phyloP scores from a whole-genome alignment of 805 yeast genomes.

The Candida palmyrensis region DNA sequence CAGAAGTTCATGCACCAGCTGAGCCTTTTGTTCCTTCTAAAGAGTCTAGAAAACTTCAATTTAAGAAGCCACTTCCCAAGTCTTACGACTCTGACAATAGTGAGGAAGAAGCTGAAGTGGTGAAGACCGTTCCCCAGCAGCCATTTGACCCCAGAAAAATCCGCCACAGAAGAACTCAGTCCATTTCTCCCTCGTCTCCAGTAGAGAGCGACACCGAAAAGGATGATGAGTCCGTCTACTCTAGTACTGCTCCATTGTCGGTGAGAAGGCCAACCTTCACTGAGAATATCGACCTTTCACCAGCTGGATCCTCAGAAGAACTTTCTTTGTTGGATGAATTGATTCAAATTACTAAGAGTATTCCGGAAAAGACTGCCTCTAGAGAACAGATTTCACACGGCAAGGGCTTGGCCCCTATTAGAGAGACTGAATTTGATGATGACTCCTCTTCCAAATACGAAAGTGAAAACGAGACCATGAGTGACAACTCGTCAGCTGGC shows the following conservation, averaged over 20 bases:
- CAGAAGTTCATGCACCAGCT: slow-evolving; percentile 14
- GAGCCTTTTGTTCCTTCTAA: slow-evolving; percentile 5
- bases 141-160: slow-evolving; percentile 18
- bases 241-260: slow-evolving; percentile 5
- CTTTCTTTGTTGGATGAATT: slow-evolving; percentile 5
- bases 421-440: slow-evolving; percentile 27
- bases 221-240: slow-evolving; percentile 4
- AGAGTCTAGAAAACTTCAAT: slow-evolving; percentile 5
- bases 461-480: slow-evolving; percentile 15
- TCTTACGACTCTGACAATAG: slow-evolving; percentile 12
- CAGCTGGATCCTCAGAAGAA: slow-evolving; percentile 3
- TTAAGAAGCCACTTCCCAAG: slow-evolving; percentile 7
- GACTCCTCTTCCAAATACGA: slow-evolving; percentile 25
- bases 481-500: slow-evolving; percentile 9
- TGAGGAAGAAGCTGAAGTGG: slow-evolving; percentile 15
- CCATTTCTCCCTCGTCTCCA: background rate
- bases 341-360: slow-evolving; percentile 1
- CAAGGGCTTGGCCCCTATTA: slow-evolving; percentile 35
- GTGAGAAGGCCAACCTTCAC: background rate
- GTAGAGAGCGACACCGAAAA: slow-evolving; percentile 4
- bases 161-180: slow-evolving; percentile 4
- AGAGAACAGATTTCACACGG: slow-evolving; percentile 10
- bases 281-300: background rate
- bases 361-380: slow-evolving; percentile 1
- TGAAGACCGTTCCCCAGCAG: slow-evolving; percentile 7